Percentiles rank a stretch among this genome's conserved stretches.
These are phyloP conservation scores for Entophlyctis helioformis DNA, from an alignment of 192 early-diverging fungal genomes.

Conservation along the genomic window DNA sequence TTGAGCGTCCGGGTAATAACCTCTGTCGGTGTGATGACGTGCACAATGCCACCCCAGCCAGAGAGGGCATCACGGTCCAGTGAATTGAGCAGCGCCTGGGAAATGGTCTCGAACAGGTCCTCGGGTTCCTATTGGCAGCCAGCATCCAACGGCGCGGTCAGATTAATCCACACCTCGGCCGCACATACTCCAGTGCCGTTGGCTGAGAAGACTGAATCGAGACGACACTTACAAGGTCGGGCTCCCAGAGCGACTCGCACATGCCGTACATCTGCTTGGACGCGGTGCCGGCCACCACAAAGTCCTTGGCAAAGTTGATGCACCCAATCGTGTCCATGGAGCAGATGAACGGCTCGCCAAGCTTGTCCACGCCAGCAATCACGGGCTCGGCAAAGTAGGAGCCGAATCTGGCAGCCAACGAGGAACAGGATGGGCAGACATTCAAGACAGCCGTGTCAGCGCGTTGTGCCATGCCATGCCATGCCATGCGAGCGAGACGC, in stretches of 20 bases:
- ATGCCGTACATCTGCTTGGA: slow-evolving; percentile 81
- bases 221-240: slow-evolving; percentile 66
- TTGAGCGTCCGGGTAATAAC: slow-evolving; percentile 83
- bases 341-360: slow-evolving; percentile 85
- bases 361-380: slow-evolving; percentile 86
- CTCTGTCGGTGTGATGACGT: slow-evolving; percentile 78
- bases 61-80: slow-evolving; percentile 87
- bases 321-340: slow-evolving; percentile 94
- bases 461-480: no score
- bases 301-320: slow-evolving; percentile 83
- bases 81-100: slow-evolving; percentile 86
- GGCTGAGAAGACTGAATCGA: no score
- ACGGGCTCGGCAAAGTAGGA: slow-evolving; percentile 93
- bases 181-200: no score
- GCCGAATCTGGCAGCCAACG: slow-evolving; percentile 60
- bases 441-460: background rate
- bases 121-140: slow-evolving; percentile 61
- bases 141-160: background rate
- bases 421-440: background rate
- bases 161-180: no score
- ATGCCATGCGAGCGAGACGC: no score
- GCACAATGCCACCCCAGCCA: slow-evolving; percentile 95
- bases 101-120: slow-evolving; percentile 94
- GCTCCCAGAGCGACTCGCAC: slow-evolving; percentile 96
- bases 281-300: slow-evolving; percentile 90